A percentile compares a stretch with the other conserved stretches of the same genome.
Evolutionary conservation across 371 early-diverging fungal genomes (phyloP).

Genomic region (Mortierella sp.): DNA sequence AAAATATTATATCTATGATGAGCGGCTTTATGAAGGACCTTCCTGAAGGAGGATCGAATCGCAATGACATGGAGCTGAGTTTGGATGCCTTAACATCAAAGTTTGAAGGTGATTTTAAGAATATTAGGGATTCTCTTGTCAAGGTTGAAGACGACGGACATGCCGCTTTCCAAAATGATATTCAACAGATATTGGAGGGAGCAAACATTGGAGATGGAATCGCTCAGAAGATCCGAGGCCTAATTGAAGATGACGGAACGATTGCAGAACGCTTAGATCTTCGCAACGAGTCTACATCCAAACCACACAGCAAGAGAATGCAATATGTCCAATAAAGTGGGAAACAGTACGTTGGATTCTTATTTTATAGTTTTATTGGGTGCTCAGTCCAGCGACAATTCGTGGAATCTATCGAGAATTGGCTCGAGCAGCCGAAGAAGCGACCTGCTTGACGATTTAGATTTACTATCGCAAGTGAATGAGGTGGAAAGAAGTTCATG

Average conservation of each 20-base stretch:
- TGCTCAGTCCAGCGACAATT: constrained; percentile 25
- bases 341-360: not conserved
- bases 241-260: constrained; percentile 5
- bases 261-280: not conserved
- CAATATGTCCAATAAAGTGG: constrained; percentile 21
- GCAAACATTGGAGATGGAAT: not conserved
- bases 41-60: not conserved
- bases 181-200: not conserved
- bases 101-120: constrained; percentile 17
- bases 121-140: constrained; percentile 1
- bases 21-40: not conserved
- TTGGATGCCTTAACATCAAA: constrained; percentile 14
- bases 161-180: not conserved
- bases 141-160: constrained; percentile 4
- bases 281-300: not conserved
- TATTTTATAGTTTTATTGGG: not conserved
- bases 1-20: not conserved
- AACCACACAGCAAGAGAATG: constrained; percentile 8
- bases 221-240: not conserved
- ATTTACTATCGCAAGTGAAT: constrained; percentile 18
- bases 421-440: constrained; percentile 29
- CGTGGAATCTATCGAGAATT: constrained; percentile 36
- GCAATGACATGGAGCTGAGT: not conserved
- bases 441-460: constrained; percentile 33
- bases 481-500: not conserved